Percentiles rank a stretch among this genome's conserved stretches.
phyloP scores from a whole-genome alignment of 768 basidiomycete genomes.

The Dioszegia aurantiaca region DNA sequence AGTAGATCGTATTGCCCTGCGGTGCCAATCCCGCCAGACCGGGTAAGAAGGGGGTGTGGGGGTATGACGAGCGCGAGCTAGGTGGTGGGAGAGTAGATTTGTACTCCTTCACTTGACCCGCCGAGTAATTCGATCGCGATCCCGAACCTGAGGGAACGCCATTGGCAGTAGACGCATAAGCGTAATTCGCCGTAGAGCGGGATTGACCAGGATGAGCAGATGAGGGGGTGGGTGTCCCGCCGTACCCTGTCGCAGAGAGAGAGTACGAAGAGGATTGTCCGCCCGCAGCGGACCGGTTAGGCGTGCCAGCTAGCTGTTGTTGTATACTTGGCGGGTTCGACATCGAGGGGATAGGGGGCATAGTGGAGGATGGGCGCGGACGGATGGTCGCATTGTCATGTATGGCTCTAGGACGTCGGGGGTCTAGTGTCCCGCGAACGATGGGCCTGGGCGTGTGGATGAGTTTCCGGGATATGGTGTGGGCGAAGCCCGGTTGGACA shows the following conservation, averaged over 20 bases:
- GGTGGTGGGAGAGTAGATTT: no score
- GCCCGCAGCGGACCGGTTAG: background rate
- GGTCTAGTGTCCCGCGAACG: conserved; percentile 47
- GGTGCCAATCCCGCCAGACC: background rate
- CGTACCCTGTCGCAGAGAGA: background rate
- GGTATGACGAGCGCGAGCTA: background rate
- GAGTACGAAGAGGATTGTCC: background rate
- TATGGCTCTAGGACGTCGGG: conserved; percentile 42
- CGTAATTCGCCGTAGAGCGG: no score
- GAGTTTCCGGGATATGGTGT: conserved; percentile 31
- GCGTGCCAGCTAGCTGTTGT: conserved; percentile 8
- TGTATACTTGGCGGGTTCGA: conserved; percentile 1
- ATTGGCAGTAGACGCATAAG: no score
- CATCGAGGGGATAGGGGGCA: background rate
- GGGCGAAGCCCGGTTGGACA: conserved; percentile 24
- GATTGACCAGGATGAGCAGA: no score
- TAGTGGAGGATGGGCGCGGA: background rate
- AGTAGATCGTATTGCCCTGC: conserved; percentile 12
- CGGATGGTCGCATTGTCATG: conserved; percentile 12
- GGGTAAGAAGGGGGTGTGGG: background rate
- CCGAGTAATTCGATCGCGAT: background rate
- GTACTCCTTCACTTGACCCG: no score
- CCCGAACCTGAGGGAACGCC: background rate
- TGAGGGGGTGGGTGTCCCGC: background rate
- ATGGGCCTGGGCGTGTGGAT: conserved; percentile 29